These are phyloP conservation scores for Epicoccum sorghinum DNA, from an alignment of 2,329 filamentous ascomycete genomes.

Conservation along the genomic window DNA sequence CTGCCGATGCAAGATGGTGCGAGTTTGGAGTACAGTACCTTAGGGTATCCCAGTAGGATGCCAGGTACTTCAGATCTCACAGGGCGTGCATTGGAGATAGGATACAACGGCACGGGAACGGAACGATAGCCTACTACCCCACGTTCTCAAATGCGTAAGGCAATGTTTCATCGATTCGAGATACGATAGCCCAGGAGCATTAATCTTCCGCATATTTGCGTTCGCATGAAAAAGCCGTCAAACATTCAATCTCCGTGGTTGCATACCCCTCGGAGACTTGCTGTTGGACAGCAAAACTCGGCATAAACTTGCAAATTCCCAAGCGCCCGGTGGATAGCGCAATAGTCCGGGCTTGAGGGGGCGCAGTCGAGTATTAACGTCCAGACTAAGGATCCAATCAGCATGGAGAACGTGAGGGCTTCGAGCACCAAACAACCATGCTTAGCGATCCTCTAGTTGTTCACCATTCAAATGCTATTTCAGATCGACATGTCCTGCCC, in stretches of 20 bases:
- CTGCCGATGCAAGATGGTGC: neutral
- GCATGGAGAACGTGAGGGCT: conserved; percentile 2
- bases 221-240: conserved; percentile 9
- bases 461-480: conserved; percentile 8
- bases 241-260: conserved; percentile 19
- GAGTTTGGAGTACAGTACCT: neutral
- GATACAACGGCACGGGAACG: conserved; percentile 11
- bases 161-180: conserved; percentile 7
- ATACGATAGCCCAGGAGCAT: neutral
- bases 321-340: conserved; percentile 5
- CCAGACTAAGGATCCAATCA: conserved; percentile 14
- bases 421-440: neutral
- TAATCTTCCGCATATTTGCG: neutral
- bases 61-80: neutral
- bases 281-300: neutral
- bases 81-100: neutral
- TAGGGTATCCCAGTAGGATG: neutral
- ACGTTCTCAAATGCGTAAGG: conserved; percentile 4
- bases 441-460: conserved; percentile 1
- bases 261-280: conserved; percentile 4
- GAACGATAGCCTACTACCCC: conserved; percentile 11
- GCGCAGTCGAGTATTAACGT: neutral
- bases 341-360: neutral
- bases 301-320: neutral
- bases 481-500: conserved; percentile 9